These are phyloP conservation scores for Solanum chiquidenum DNA, from an alignment of 257 asterid species.

Conservation along the genomic window DNA sequence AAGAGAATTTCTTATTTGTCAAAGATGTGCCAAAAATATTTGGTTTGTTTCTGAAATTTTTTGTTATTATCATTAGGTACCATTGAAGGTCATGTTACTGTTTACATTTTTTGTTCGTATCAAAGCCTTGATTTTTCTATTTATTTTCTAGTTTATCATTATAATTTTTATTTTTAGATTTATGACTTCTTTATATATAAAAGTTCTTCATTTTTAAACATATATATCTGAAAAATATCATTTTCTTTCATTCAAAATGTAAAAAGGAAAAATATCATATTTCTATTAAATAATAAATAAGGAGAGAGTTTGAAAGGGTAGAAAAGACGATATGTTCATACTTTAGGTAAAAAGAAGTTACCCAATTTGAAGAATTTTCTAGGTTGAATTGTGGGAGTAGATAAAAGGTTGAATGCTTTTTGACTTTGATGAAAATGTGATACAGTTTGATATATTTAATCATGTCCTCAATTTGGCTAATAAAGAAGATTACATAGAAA, in stretches of 20 bases:
- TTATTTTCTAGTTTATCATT: too few relatives aligned
- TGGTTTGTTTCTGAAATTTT: not conserved
- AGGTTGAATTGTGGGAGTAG: not conserved
- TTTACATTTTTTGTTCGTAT: not conserved
- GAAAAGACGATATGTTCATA: not conserved
- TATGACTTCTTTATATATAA: too few relatives aligned
- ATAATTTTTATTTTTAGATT: too few relatives aligned
- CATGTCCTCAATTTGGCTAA: not conserved
- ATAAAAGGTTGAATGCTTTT: not conserved
- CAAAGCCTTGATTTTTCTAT: not conserved
- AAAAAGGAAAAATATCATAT: too few relatives aligned
- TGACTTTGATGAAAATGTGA: too few relatives aligned
- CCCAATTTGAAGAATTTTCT: not conserved
- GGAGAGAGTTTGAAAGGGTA: too few relatives aligned
- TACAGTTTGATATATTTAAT: too few relatives aligned
- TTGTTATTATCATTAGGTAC: not conserved
- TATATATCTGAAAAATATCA: too few relatives aligned
- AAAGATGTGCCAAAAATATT: not conserved
- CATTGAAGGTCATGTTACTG: not conserved
- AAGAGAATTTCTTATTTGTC: not conserved
- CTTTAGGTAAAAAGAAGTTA: not conserved
- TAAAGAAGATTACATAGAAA: too few relatives aligned
- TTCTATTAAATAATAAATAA: too few relatives aligned
- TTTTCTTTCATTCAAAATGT: not conserved
- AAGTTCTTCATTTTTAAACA: not conserved